Conservation (phyloP, 148 eudicot species). For the Fagopyrum esculentum region DNA sequence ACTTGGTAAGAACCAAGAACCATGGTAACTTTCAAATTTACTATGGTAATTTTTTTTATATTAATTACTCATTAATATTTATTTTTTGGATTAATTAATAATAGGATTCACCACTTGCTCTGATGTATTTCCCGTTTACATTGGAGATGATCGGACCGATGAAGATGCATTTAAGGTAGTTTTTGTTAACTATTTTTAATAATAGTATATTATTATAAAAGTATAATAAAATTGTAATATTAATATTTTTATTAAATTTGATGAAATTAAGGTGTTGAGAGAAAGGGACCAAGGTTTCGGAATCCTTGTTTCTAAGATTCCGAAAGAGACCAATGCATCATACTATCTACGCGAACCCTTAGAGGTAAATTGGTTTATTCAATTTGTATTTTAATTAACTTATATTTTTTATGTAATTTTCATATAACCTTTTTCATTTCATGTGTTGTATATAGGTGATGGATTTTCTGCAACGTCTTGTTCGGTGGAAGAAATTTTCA, state of each 20-base stretch:
- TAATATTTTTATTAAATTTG: not conserved
- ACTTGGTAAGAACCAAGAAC: conserved; percentile 45
- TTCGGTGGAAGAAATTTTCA: conserved; percentile 43
- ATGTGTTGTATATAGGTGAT: conserved; percentile 41
- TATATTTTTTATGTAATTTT: not conserved
- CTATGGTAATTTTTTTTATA: not conserved
- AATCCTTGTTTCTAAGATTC: conserved; percentile 75
- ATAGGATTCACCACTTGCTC: conserved; percentile 59
- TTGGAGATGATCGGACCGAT: conserved; percentile 90
- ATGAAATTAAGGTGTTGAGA: conserved; percentile 48
- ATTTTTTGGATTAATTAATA: conserved; percentile 2
- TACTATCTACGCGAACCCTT: conserved; percentile 75
- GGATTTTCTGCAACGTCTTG: conserved; percentile 65
- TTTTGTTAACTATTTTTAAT: not conserved
- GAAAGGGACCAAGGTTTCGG: conserved; percentile 90
- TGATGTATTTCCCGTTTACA: conserved; percentile 81
- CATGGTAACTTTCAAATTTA: not conserved
- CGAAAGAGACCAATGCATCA: conserved; percentile 82
- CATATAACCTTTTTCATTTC: not conserved
- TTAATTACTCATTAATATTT: not conserved
- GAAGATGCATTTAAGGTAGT: conserved; percentile 96
- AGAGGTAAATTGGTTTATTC: conserved; percentile 35
- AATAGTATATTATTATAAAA: not conserved
- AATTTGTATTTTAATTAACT: not conserved
- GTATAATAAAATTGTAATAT: not conserved